A percentile compares a stretch with the other conserved stretches of the same genome.
phyloP scores from a whole-genome alignment of 1,284 basidiomycete species.

The Ceratobasidium sp. region DNA sequence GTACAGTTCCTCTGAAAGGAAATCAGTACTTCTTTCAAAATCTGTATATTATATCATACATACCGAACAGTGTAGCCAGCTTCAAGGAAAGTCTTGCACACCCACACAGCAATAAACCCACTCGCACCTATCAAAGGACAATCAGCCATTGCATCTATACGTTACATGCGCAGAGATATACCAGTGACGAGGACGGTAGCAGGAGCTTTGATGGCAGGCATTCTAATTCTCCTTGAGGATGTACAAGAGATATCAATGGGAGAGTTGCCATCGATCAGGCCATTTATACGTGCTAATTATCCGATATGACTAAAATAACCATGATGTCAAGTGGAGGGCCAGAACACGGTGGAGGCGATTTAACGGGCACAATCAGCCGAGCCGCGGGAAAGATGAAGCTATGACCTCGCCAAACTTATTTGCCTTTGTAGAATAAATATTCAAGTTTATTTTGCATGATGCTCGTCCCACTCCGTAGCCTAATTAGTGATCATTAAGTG shows the following conservation, averaged over 20 bases:
- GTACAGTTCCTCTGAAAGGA: conserved; percentile 39
- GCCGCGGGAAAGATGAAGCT: no score
- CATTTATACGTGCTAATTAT: background rate
- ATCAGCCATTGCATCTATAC: background rate
- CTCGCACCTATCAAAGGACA: conserved; percentile 38
- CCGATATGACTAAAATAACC: background rate
- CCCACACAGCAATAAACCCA: conserved; percentile 44
- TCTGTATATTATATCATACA: no score
- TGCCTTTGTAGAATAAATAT: no score
- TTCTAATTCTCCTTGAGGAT: conserved; percentile 31
- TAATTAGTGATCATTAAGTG: no score
- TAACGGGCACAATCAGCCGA: background rate
- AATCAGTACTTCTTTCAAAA: no score
- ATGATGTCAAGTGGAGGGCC: conserved; percentile 14
- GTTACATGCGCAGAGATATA: background rate
- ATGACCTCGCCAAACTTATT: no score
- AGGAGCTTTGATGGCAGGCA: conserved; percentile 43
- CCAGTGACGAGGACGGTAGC: conserved; percentile 44
- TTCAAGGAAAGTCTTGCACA: conserved; percentile 40
- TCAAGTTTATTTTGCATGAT: no score
- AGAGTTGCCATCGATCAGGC: background rate
- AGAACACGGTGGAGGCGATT: background rate
- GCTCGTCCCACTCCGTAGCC: no score
- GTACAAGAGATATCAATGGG: background rate
- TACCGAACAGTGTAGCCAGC: conserved; percentile 41